Evolutionary conservation across 352 stramenopile species (phyloP).

Genomic region (Pythium rishiriense): DNA sequence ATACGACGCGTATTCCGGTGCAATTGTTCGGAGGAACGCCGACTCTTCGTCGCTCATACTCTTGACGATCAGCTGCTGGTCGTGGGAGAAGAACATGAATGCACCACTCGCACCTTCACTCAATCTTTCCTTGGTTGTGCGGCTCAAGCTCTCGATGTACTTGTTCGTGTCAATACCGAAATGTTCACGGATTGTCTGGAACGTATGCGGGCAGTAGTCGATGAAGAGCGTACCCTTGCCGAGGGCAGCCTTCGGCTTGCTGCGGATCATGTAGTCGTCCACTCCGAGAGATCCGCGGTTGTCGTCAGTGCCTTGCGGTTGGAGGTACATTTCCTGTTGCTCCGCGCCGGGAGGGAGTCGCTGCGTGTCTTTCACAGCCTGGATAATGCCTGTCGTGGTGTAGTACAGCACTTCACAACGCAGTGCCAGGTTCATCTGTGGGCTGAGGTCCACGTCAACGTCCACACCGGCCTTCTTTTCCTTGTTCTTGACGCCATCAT

Average conservation of each 20-base stretch:
- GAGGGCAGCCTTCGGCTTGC: slow-evolving; percentile 63
- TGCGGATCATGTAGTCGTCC: slow-evolving; percentile 88
- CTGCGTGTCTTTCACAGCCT: slow-evolving; percentile 75
- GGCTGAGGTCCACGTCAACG: slow-evolving; percentile 84
- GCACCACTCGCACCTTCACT: slow-evolving; percentile 86
- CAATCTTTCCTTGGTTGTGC: slow-evolving; percentile 83
- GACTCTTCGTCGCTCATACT: slow-evolving; percentile 90
- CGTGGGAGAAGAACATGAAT: slow-evolving; percentile 90
- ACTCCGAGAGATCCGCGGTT: slow-evolving; percentile 74
- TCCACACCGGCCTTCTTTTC: slow-evolving; percentile 70
- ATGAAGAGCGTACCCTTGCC: slow-evolving; percentile 86
- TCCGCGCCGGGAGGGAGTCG: slow-evolving; percentile 63
- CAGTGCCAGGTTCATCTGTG: slow-evolving; percentile 83
- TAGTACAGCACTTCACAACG: slow-evolving; percentile 88
- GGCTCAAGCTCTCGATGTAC: slow-evolving; percentile 83
- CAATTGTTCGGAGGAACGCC: slow-evolving; percentile 78
- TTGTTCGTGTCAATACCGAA: slow-evolving; percentile 82
- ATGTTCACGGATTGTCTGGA: slow-evolving; percentile 84
- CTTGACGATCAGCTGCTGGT: slow-evolving; percentile 89
- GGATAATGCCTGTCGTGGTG: slow-evolving; percentile 87
- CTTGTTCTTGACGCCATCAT: slow-evolving; percentile 40
- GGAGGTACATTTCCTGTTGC: slow-evolving; percentile 78
- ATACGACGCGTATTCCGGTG: slow-evolving; percentile 78
- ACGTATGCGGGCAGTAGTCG: slow-evolving; percentile 84
- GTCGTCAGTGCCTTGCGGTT: slow-evolving; percentile 76